Evolutionary conservation across 805 yeast species (phyloP), one percentile per base, ranked within the genome.

Genomic region (Candida vaughaniae): DNA sequence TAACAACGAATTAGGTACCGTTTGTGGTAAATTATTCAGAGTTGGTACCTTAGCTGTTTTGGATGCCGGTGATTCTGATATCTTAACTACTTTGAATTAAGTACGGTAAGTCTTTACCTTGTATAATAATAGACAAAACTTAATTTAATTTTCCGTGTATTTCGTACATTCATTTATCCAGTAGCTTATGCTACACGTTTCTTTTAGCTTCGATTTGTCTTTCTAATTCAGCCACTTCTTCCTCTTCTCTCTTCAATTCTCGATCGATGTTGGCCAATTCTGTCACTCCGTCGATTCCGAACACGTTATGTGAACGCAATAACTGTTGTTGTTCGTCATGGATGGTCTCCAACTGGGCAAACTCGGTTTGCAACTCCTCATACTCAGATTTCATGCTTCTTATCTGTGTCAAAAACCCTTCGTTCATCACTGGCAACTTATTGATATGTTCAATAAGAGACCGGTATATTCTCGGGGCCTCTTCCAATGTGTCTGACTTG

Each of bases 41-140:
- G 98, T 93, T 62, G 98, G 98, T 80, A 91, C 90, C 66, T 78
- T 93, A 64, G 78, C 97, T 64, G 73, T 93, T 63, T 78, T 91
- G 65, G 99, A 93, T 64, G 96, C 96, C 62, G 99, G 99, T 90
- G 99, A 93, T 80, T 93, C 99, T 64, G 99, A 93, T 77, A 90
- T 93, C 78, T 83, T 93, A 71, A 62, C 31, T 30, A 25, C 39
- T 36, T 30, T 36, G 25, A 36, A 30, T 36, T 36, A 29, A 26
- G 39, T 36, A 30, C 11, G 16, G 22, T n/a, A n/a, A n/a, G n/a
- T n/a, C n/a, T n/a, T n/a, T n/a, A 20, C 23, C 29, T 16, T 35
- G 33, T 33, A 35, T 29, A 22, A 15, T 36, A 36, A 36, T 36
- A 36, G 38, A 35, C 39, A 36, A 7, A 11, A 36, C 34, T 36